Base-by-base conservation (phyloP, 495 filamentous ascomycete species). In the Recurvomyces mirabilis region DNA sequence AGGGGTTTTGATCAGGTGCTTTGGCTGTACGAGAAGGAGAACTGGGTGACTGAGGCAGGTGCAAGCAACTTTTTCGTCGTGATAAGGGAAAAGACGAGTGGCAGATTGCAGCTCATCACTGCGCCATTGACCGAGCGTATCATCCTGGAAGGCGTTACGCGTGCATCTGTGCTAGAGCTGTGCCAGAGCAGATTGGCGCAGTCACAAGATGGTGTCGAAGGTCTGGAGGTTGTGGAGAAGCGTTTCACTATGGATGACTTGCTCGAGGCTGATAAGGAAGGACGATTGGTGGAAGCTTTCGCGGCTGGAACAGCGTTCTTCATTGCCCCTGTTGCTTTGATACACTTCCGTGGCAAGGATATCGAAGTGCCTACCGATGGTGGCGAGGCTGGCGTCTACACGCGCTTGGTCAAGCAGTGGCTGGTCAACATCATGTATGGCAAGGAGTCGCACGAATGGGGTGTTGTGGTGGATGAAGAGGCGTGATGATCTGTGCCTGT, bases 31-130 rank as follows among this genome's bases (percentile, higher is more conserved):
- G 84, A 82, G 2, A 61, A 70, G 34, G 67, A 87, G 32, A 73
- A 77, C 11, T 72, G 75, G 54, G 82, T 93, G 32, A 94, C 87
- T 4, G 87, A 94, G 66, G 87, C 87, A 1, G 87, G 87, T n/a
- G 86, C 86, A 9, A 80, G 73, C 44, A 94, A 94, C 62, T 93
- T 95, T 68, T 93, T 95, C 62, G 71, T 93, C 10, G 68, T 93
- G 19, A 85, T 83, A 82, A 72, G 72, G 49, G 79, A 75, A 23
- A 71, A 68, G 57, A 72, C 81, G 38, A 72, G 64, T 1, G 78
- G 76, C 2, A 74, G 71, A 58, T 49, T 74, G 30, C 72, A 94
- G 69, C 69, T 95, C 22, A 68, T 94, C 28, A 95, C 88, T 9
- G 84, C 88, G 36, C 81, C 83, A 0, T 60, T 94, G 38, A 81